phyloP scores from a whole-genome alignment of 2,329 filamentous ascomycete species.

The Pezicula radicicola region DNA sequence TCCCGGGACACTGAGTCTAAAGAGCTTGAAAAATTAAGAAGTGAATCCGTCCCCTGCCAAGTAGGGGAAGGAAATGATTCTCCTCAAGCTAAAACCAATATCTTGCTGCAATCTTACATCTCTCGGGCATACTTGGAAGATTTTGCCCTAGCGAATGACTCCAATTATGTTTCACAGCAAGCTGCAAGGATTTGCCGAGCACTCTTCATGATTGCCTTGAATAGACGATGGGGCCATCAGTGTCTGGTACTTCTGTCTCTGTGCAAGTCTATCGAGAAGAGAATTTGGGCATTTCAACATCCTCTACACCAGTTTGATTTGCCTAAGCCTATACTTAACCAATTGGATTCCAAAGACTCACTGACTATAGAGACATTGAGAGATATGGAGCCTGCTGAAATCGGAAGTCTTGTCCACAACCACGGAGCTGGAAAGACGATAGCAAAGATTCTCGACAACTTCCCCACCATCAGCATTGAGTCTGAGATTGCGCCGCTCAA shows the following conservation, averaged over 20 bases:
- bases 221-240: conserved; percentile 92
- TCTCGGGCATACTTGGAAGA: conserved; percentile 85
- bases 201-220: conserved; percentile 95
- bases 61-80: conserved; percentile 69
- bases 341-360: conserved; percentile 78
- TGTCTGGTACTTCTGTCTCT: conserved; percentile 87
- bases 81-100: conserved; percentile 90
- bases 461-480: conserved; percentile 87
- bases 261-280: conserved; percentile 95
- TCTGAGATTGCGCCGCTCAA: conserved; percentile 95
- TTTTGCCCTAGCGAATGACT: conserved; percentile 88
- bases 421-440: conserved; percentile 81
- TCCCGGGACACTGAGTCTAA: conserved; percentile 86
- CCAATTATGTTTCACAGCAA: conserved; percentile 94
- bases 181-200: conserved; percentile 91
- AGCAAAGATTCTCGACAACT: conserved; percentile 78
- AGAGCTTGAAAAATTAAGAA: conserved; percentile 73
- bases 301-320: conserved; percentile 94
- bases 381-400: conserved; percentile 91
- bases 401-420: conserved; percentile 89
- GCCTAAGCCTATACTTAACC: conserved; percentile 75
- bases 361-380: conserved; percentile 78
- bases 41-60: conserved; percentile 70
- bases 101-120: conserved; percentile 90
- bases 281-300: conserved; percentile 92